Evolutionary conservation across 257 asterid species (phyloP).

Genomic region (Petrea volubilis): DNA sequence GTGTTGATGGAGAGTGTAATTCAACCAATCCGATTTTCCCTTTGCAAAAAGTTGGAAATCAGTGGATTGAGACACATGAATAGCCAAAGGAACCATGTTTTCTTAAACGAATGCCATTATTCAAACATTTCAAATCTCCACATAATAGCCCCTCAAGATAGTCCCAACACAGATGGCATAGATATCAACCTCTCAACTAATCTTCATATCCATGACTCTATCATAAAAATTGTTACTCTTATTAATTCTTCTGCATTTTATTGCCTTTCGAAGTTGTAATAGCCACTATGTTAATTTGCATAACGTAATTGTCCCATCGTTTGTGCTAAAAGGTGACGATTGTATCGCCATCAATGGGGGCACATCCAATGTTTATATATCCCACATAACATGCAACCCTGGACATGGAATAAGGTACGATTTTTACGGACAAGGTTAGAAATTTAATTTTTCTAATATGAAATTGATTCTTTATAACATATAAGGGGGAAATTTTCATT

Average conservation of each 20-base stretch:
- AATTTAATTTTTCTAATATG: no score
- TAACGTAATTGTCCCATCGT: not conserved
- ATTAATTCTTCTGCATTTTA: not conserved
- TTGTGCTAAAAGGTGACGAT: slow-evolving; percentile 30
- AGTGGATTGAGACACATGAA: slow-evolving; percentile 24
- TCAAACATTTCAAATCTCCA: slow-evolving; percentile 8
- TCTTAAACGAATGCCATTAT: slow-evolving; percentile 10
- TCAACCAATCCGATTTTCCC: slow-evolving; percentile 20
- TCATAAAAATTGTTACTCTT: slow-evolving; percentile 11
- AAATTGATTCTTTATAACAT: no score
- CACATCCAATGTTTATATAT: slow-evolving; percentile 13
- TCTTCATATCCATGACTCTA: slow-evolving; percentile 10
- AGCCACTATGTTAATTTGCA: no score
- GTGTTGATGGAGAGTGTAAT: no score
- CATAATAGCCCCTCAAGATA: slow-evolving; percentile 11
- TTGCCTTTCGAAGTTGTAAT: not conserved
- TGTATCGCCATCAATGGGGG: slow-evolving; percentile 35
- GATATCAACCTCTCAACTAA: slow-evolving; percentile 13
- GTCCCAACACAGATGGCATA: slow-evolving; percentile 43
- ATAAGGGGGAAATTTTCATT: no score
- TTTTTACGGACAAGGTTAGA: no score
- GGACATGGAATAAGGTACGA: slow-evolving; percentile 38
- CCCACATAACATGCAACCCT: slow-evolving; percentile 29
- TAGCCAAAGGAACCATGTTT: slow-evolving; percentile 32
- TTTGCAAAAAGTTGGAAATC: slow-evolving; percentile 20